Evolutionary conservation across 2,329 filamentous ascomycete species (phyloP), one percentile per base, ranked within the genome.

Genomic region (Aureobasidium sp.): DNA sequence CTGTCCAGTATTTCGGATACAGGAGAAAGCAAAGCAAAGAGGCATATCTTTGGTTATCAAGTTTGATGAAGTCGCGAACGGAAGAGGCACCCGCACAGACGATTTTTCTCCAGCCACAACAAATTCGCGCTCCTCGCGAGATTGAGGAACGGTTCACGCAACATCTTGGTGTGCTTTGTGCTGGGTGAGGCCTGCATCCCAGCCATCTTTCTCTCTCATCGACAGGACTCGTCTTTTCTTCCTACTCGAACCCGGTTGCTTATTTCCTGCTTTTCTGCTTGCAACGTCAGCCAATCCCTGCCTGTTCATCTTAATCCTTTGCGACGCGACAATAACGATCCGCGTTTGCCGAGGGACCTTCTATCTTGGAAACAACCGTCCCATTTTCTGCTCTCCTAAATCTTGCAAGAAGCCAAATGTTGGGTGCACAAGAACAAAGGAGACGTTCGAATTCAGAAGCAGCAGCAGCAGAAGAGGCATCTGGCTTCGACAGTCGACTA

Each of bases 331-430:
- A 47, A 35, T 47, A 47, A 35, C 54, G 54, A 45, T 29, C 42
- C 54, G 40, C 29, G 54, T 33, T 31, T 45, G 29, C 54, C 31
- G 40, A 31, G 54, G 29, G 7, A 3, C 14, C 7, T 12, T 47
- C n/a, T 22, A 17, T 49, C 44, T 47, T 58, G 40, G 54, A 37
- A 37, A 37, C 29, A 35, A 42, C 53, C 39, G 39, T 44, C 44
- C 9, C 17, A 17, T 29, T 6, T 33, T 40, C 27, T 37, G n/a
- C 19, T 39, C 31, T 29, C 17, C 31, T 31, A 59, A n/a, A 59
- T 40, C 57, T 60, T 60, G 57, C 57, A 49, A 50, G 31, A 60
- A 49, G 35, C 45, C 57, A 60, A 52, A 60, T 60, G 57, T 60
- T 60, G 57, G 24, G 39, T 44, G 39, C 47, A 60, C 35, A 50